These are phyloP conservation scores for Pleurotus sapidus DNA, from an alignment of 768 basidiomycete genomes.

Conservation along the genomic window DNA sequence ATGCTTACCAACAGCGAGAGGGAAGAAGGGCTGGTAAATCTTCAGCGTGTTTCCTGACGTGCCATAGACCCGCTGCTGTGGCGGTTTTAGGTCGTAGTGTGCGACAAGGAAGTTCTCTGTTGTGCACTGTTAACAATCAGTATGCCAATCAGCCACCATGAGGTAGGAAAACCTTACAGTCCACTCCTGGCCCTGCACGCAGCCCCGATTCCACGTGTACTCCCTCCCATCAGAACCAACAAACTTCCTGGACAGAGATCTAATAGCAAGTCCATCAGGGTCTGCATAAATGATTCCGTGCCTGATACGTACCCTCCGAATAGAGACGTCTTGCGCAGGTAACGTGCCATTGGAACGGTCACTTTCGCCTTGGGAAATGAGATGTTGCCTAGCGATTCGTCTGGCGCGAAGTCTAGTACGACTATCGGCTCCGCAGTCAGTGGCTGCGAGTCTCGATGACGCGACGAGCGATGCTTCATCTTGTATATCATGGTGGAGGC, in stretches of 20 bases:
- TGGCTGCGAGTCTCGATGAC: constrained; percentile 52
- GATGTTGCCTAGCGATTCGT: constrained; percentile 58
- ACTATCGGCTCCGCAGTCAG: constrained; percentile 51
- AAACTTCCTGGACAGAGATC: constrained; percentile 70
- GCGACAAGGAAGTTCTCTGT: constrained; percentile 35
- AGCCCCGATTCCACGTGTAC: constrained; percentile 64
- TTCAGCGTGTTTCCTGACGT: constrained; percentile 51
- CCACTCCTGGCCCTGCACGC: constrained; percentile 66
- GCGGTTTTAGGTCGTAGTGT: constrained; percentile 26
- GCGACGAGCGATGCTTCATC: constrained; percentile 63
- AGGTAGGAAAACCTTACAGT: constrained; percentile 47
- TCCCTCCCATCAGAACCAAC: constrained; percentile 65
- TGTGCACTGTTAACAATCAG: constrained; percentile 40
- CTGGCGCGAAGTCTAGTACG: constrained; percentile 57
- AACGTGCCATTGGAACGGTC: constrained; percentile 59
- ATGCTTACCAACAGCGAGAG: constrained; percentile 34
- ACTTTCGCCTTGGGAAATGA: constrained; percentile 41
- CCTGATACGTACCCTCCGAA: constrained; percentile 57
- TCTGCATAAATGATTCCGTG: constrained; percentile 6
- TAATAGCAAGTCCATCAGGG: constrained; percentile 18
- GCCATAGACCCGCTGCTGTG: constrained; percentile 38
- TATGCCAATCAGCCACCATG: constrained; percentile 1
- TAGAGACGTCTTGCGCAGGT: constrained; percentile 59
- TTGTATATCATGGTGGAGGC: constrained; percentile 55
- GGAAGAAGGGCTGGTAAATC: constrained; percentile 38